These are phyloP conservation scores for Diaporthe sp. DNA, from an alignment of 2,329 filamentous ascomycete species.

Conservation along the genomic window DNA sequence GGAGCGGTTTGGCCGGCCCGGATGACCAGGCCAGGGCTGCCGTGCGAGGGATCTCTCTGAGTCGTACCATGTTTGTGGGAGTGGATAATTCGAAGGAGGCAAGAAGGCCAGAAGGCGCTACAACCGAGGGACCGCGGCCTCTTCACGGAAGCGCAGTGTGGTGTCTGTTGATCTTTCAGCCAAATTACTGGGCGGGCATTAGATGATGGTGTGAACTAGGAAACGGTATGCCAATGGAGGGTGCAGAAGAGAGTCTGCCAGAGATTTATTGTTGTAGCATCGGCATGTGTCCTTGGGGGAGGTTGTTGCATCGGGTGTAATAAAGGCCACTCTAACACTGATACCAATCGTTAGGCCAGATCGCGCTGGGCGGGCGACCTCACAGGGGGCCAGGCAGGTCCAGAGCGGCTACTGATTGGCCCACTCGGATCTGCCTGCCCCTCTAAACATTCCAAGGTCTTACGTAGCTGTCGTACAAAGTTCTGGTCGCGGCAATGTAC, in stretches of 20 bases:
- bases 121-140: conserved; percentile 24
- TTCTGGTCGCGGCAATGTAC: conserved; percentile 5
- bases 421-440: conserved; percentile 31
- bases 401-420: conserved; percentile 20
- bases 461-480: conserved; percentile 21
- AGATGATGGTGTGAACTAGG: conserved; percentile 13
- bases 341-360: conserved; percentile 44
- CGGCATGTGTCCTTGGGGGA: conserved; percentile 8
- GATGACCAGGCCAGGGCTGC: conserved; percentile 98
- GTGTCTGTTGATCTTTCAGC: conserved; percentile 23
- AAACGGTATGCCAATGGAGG: conserved; percentile 17
- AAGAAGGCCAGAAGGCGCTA: conserved; percentile 15
- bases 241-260: conserved; percentile 33
- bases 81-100: conserved; percentile 14
- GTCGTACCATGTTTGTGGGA: conserved; percentile 81
- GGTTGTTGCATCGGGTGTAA: conserved; percentile 21
- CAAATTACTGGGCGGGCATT: conserved; percentile 30
- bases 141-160: conserved; percentile 32
- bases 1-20: conserved; percentile 79
- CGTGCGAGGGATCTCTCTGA: conserved; percentile 96
- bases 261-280: conserved; percentile 29
- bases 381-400: conserved; percentile 33
- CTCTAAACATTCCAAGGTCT: conserved; percentile 25
- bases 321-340: conserved; percentile 34
- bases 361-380: conserved; percentile 41